These are phyloP conservation scores for Gremmenia infestans DNA, from an alignment of 2,329 filamentous ascomycete genomes.

Conservation along the genomic window DNA sequence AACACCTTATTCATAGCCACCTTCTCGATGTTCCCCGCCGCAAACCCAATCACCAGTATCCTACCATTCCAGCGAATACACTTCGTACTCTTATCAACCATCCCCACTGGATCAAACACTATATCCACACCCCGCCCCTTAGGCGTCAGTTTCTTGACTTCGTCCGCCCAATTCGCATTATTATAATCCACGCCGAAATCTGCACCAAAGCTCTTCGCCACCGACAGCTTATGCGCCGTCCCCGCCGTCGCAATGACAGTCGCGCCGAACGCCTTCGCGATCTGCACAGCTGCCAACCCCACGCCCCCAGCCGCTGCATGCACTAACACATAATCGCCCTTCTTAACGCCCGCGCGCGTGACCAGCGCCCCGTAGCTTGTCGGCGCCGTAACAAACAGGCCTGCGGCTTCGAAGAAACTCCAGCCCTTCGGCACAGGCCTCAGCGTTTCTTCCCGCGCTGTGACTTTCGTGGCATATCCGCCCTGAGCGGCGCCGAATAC, in stretches of 20 bases:
- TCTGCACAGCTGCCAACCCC: constrained; percentile 84
- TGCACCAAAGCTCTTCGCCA: constrained; percentile 76
- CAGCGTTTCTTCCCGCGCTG: constrained; percentile 60
- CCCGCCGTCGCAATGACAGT: constrained; percentile 92
- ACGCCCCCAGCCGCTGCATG: constrained; percentile 92
- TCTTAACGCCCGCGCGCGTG: constrained; percentile 67
- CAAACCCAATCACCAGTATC: constrained; percentile 84
- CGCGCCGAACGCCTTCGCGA: constrained; percentile 88
- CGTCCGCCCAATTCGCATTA: constrained; percentile 54
- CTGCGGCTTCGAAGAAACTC: constrained; percentile 80
- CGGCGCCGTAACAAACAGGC: constrained; percentile 85
- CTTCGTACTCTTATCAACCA: constrained; percentile 83
- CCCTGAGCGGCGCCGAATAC: constrained; percentile 88
- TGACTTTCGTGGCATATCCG: constrained; percentile 74
- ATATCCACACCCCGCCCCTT: constrained; percentile 72
- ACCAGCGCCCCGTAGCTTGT: constrained; percentile 85
- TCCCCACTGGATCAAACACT: constrained; percentile 88
- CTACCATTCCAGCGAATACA: constrained; percentile 92
- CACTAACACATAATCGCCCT: constrained; percentile 81
- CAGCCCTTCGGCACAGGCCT: constrained; percentile 74
- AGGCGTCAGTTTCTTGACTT: constrained; percentile 74
- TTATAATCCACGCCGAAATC: constrained; percentile 79
- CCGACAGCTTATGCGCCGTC: constrained; percentile 69
- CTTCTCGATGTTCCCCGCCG: constrained; percentile 81
- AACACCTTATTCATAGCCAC: constrained; percentile 88